Evolutionary conservation across 805 yeast species (phyloP), one percentile per base, ranked within the genome.

Genomic region (Metschnikowia kofuensis): DNA sequence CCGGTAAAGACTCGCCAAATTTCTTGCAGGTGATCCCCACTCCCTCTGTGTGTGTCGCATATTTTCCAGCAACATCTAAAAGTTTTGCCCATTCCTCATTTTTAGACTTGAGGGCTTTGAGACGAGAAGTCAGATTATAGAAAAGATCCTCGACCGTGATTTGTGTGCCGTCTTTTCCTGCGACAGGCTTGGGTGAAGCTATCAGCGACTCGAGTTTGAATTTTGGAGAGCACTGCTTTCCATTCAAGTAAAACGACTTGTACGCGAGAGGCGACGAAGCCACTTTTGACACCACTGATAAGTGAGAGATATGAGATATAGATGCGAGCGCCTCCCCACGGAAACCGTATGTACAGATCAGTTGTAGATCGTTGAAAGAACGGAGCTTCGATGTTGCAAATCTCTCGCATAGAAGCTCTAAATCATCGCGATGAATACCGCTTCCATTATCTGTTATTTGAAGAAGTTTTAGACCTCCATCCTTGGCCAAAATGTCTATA

Each of bases 311-410:
- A 61, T 92, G 97, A 0, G 97, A 89, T 7, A 94, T 91, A 62
- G 94, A 84, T 1, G 98, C 97, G 42, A 94, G 72, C 0, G 99
- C 99, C 66, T 94, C 99, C 13, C 99, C 99, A 47, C 99, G 76
- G 64, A 94, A 94, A 5, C 99, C 99, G 64, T 89, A 89, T 0
- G 98, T 91, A 21, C 78, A 70, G 26, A 94, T 79, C 4, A 75
- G 64, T 43, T 72, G 70, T 49, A 94, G 75, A 63, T 94, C 99
- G 44, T 87, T 92, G 63, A 87, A 92, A 8, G 68, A 74, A 0
- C 67, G 52, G 26, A 94, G 67, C 65, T 94, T 94, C 0, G 97
- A 90, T 0, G 99, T 94, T 21, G 98, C 88, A 68, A 90, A 92
- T 27, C 99, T 70, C 61, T 88, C 87, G 63, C 98, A 94, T n/a